phyloP scores from a whole-genome alignment of 2,329 filamentous ascomycete species.

The Curvularia spicifera region DNA sequence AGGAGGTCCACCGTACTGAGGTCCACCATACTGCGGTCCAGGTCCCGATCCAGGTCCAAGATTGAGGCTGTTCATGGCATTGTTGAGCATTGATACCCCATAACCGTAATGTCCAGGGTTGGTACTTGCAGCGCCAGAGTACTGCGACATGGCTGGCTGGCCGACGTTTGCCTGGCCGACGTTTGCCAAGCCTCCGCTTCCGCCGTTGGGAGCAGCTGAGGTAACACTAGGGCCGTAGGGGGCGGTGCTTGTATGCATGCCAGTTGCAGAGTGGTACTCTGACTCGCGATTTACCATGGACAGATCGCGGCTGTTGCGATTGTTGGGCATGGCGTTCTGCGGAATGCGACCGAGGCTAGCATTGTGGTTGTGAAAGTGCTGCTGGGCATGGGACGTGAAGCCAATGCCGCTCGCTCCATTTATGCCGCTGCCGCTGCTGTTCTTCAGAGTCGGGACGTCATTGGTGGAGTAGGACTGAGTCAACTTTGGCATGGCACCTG shows the following conservation, averaged over 20 bases:
- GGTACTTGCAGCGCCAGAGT: constrained; percentile 30
- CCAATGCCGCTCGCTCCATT: constrained; percentile 44
- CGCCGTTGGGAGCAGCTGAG: constrained; percentile 32
- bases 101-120: constrained; percentile 59
- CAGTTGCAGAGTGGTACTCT: constrained; percentile 66
- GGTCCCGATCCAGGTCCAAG: constrained; percentile 22
- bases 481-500: constrained; percentile 72
- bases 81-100: constrained; percentile 67
- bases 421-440: constrained; percentile 56
- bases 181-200: neutral
- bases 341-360: constrained; percentile 82
- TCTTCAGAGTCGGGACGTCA: constrained; percentile 86
- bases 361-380: constrained; percentile 73
- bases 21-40: constrained; percentile 51
- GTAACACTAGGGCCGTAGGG: constrained; percentile 74
- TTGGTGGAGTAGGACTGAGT: constrained; percentile 90
- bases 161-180: constrained; percentile 30
- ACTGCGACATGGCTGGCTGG: constrained; percentile 45
- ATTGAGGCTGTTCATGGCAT: constrained; percentile 70
- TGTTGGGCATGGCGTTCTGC: constrained; percentile 66
- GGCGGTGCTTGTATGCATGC: constrained; percentile 78
- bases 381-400: constrained; percentile 62
- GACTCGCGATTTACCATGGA: constrained; percentile 58
- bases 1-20: constrained; percentile 39
- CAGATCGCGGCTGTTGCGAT: constrained; percentile 76